Evolutionary conservation across 2,329 filamentous ascomycete species (phyloP).

Genomic region (Phialophora macrospora): DNA sequence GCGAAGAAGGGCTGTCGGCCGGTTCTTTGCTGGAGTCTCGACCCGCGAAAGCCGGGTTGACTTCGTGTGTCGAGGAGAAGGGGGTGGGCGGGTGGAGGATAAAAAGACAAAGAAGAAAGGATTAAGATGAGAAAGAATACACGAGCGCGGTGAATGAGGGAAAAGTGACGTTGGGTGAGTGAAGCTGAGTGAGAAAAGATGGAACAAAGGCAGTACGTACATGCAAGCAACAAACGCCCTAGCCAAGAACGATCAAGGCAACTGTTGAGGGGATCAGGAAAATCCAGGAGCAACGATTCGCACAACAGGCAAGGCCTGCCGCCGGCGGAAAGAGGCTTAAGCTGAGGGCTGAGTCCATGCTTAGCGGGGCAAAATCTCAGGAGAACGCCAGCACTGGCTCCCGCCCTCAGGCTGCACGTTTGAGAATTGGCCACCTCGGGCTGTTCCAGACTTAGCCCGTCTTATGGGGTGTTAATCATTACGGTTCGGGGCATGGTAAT

Average conservation of each 20-base stretch:
- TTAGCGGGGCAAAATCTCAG: slow-evolving; percentile 1
- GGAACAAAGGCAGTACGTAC: background rate
- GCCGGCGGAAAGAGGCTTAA: slow-evolving; percentile 7
- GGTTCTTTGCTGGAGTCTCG: background rate
- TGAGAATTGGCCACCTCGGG: background rate
- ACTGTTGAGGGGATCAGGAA: background rate
- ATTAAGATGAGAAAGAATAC: slow-evolving; percentile 14
- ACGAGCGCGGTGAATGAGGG: slow-evolving; percentile 10
- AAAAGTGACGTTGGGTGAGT: slow-evolving; percentile 7
- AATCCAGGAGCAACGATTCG: slow-evolving; percentile 3
- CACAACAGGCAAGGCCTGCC: background rate
- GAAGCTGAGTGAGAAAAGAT: slow-evolving; percentile 11
- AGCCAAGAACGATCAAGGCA: slow-evolving; percentile 1
- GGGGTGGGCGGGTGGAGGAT: background rate
- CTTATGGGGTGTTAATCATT: slow-evolving; percentile 6
- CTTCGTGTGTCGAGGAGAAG: background rate
- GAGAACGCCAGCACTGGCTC: background rate
- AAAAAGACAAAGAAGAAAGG: slow-evolving; percentile 4
- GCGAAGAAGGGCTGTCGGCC: background rate
- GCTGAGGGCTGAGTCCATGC: background rate
- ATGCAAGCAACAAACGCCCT: background rate
- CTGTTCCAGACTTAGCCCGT: slow-evolving; percentile 3
- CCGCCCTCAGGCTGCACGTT: background rate
- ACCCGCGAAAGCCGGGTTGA: background rate
- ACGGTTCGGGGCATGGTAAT: slow-evolving; percentile 6